Evolutionary conservation across 2,329 filamentous ascomycete species (phyloP), one percentile per base, ranked within the genome.

Genomic region (Fusarium sp.): DNA sequence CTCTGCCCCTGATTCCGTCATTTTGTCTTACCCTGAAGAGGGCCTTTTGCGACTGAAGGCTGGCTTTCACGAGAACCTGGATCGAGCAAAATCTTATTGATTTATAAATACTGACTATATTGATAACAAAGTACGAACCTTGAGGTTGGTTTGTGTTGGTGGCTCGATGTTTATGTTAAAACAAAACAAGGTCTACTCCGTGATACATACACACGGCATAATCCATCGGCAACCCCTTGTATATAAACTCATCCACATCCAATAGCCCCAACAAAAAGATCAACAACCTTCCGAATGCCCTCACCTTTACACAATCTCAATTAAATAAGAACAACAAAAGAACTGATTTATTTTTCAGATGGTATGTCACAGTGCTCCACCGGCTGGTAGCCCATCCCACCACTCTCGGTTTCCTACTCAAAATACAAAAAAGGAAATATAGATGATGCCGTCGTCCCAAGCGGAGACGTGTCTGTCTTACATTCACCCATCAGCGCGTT

Each of bases 371-470:
- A 66, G 61, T 74, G 58, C 40, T 71, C 69, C 64, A 72, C 68
- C 64, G 38, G 52, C 57, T 47, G 52, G 66, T 74, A 38, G 27
- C 50, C 64, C 61, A 72, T 74, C 47, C 60, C 47, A 10, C 57
- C 47, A 71, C 29, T 57, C 54, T 62, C 64, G 38, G 38, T 22
- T 40, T 50, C 68, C 56, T 69, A 74, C 47, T 71, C 62, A 73
- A 72, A 71, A 68, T 58, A 71, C 37, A 74, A 37, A 73, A 66
- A 74, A 63, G 66, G 34, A 71, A 72, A 59, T 47, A 60, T 52
- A 62, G 42, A 66, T 40, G 54, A 64, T 72, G 61, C 62, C 60
- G 59, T 76, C 58, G 56, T 76, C 54, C 67, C 52, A 67, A 66
- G 59, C 63, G 65, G 62, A 69, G 65, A 64, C 59, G 27, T 59